phyloP scores from a whole-genome alignment of 2,329 filamentous ascomycete species.

The Epichloe sylvatica region DNA sequence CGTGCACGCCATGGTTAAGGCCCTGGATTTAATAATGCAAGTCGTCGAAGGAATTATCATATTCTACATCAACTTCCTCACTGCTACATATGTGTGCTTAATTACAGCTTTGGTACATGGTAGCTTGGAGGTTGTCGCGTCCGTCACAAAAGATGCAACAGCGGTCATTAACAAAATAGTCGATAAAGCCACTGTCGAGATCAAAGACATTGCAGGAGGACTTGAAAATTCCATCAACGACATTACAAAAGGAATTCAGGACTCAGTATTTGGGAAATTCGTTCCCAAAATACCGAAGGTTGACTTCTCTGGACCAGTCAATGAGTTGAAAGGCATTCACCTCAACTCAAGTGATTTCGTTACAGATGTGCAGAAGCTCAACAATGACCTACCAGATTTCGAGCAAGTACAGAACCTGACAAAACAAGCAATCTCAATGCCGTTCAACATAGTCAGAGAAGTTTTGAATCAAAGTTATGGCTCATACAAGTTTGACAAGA shows the following conservation, averaged over 20 bases:
- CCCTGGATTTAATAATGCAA: conserved; percentile 66
- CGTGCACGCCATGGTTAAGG: conserved; percentile 63
- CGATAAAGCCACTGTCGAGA: conserved; percentile 39
- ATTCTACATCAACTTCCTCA: conserved; percentile 86
- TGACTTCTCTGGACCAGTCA: conserved; percentile 51
- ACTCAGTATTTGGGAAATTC: conserved; percentile 36
- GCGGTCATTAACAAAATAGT: conserved; percentile 36
- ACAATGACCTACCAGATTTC: conserved; percentile 70
- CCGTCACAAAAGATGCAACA: conserved; percentile 39
- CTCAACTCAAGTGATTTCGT: conserved; percentile 55
- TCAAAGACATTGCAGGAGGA: conserved; percentile 43
- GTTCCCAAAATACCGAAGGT: conserved; percentile 34
- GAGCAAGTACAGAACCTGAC: conserved; percentile 72
- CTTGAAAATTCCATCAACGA: conserved; percentile 34
- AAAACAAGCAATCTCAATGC: conserved; percentile 55
- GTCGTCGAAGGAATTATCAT: conserved; percentile 77
- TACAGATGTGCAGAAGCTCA: conserved; percentile 55
- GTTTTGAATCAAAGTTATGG: conserved; percentile 58
- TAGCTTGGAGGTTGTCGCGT: conserved; percentile 53
- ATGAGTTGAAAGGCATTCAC: conserved; percentile 54
- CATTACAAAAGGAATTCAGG: conserved; percentile 30
- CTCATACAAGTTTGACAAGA: conserved; percentile 63
- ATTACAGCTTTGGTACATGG: conserved; percentile 73
- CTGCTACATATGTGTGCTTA: conserved; percentile 78
- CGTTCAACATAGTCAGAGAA: conserved; percentile 67